These are phyloP conservation scores for Fusarium albosuccineum DNA, from an alignment of 2,329 filamentous ascomycete species.

Conservation along the genomic window DNA sequence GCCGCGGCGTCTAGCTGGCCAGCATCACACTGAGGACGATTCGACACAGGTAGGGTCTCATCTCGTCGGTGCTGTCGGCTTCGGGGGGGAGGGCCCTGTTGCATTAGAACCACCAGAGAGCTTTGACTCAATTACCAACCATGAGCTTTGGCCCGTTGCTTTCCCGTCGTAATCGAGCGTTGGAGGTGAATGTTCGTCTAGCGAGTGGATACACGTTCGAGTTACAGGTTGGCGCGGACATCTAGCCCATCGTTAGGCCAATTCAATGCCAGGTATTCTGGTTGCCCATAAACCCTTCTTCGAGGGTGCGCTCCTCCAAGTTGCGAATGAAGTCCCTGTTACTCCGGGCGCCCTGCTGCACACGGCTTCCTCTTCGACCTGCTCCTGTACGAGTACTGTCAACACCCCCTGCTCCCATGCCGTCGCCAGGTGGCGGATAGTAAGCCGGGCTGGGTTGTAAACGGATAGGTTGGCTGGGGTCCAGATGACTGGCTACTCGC, in stretches of 20 bases:
- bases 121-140: conserved; percentile 34
- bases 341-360: conserved; percentile 69
- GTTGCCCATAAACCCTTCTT: conserved; percentile 85
- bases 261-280: conserved; percentile 76
- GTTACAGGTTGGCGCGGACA: conserved; percentile 34
- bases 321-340: conserved; percentile 95
- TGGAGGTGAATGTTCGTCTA: conserved; percentile 20
- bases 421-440: conserved; percentile 92
- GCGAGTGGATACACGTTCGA: conserved; percentile 20
- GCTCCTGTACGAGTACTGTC: conserved; percentile 69
- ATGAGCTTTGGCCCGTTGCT: conserved; percentile 26
- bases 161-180: conserved; percentile 16
- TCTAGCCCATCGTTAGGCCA: conserved; percentile 34
- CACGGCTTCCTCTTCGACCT: conserved; percentile 81
- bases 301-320: conserved; percentile 91
- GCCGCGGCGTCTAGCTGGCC: conserved; percentile 10
- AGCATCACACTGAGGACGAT: conserved; percentile 9
- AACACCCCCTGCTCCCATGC: conserved; percentile 70
- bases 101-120: conserved; percentile 23
- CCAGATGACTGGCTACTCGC: conserved; percentile 93
- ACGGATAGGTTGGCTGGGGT: conserved; percentile 93
- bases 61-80: conserved; percentile 22
- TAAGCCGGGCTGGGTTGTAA: conserved; percentile 97
- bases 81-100: conserved; percentile 21
- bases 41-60: conserved; percentile 19